A percentile compares a stretch with the other conserved stretches of the same genome.
These are phyloP conservation scores for Quercus suber DNA, from an alignment of 306 rosid genomes.

Conservation along the genomic window DNA sequence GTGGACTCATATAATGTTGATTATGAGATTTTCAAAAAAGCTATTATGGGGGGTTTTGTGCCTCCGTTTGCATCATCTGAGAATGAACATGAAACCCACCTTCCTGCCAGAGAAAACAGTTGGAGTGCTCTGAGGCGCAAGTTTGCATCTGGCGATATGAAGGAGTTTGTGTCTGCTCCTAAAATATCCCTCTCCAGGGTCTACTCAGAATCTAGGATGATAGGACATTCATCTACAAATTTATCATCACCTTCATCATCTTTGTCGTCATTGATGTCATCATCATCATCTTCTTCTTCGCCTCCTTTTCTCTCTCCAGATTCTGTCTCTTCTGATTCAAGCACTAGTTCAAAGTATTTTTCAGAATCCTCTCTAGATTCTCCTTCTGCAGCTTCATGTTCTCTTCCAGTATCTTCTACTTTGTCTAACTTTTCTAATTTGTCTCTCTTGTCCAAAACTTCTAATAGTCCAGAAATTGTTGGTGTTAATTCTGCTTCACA, in stretches of 20 bases:
- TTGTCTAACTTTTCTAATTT: slow-evolving; percentile 52
- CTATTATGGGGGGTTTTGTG: slow-evolving; percentile 85
- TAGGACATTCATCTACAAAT: slow-evolving; percentile 52
- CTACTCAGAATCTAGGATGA: slow-evolving; percentile 77
- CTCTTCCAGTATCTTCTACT: slow-evolving; percentile 44
- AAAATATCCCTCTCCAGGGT: slow-evolving; percentile 66
- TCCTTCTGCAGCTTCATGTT: slow-evolving; percentile 46
- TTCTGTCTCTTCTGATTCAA: slow-evolving; percentile 77
- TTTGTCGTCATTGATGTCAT: slow-evolving; percentile 35
- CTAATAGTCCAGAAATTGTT: slow-evolving; percentile 41
- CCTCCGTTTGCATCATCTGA: slow-evolving; percentile 85
- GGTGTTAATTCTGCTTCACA: slow-evolving; percentile 35
- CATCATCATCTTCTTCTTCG: slow-evolving; percentile 45
- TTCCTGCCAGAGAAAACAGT: slow-evolving; percentile 90
- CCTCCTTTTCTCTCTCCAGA: slow-evolving; percentile 77
- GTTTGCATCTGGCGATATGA: slow-evolving; percentile 59
- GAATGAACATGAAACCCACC: slow-evolving; percentile 82
- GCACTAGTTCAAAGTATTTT: slow-evolving; percentile 54
- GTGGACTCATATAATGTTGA: slow-evolving; percentile 68
- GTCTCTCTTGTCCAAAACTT: slow-evolving; percentile 44
- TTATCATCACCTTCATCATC: slow-evolving; percentile 51
- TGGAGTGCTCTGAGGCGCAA: slow-evolving; percentile 90
- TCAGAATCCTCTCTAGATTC: slow-evolving; percentile 75
- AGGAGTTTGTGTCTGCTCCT: slow-evolving; percentile 77
- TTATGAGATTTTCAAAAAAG: slow-evolving; percentile 84